Percentiles rank a stretch among this genome's conserved stretches.
These are phyloP conservation scores for Endothia cerciana DNA, from an alignment of 2,329 filamentous ascomycete genomes.

Conservation along the genomic window DNA sequence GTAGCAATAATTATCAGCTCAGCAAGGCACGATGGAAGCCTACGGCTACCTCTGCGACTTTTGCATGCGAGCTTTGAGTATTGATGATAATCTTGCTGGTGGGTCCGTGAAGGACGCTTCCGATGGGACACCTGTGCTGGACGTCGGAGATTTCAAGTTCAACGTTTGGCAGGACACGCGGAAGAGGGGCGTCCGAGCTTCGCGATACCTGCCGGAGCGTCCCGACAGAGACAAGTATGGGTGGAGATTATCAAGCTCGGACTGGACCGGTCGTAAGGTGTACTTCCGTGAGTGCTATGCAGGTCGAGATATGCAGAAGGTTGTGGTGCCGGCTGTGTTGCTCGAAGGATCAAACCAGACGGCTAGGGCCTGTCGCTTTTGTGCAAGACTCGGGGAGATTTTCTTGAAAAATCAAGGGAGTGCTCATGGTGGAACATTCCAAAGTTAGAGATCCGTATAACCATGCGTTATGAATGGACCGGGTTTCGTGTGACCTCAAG, in stretches of 20 bases:
- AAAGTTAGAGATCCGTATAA: background rate
- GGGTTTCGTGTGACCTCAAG: too few relatives aligned
- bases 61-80: background rate
- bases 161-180: background rate
- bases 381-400: background rate
- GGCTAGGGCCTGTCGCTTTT: background rate
- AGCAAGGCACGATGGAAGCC: background rate
- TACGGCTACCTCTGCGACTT: background rate
- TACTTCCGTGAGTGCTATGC: background rate
- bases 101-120: background rate
- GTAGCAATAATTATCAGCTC: background rate
- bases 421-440: background rate
- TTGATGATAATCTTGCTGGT: background rate
- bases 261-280: too few relatives aligned
- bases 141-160: background rate
- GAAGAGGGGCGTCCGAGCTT: background rate
- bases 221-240: background rate
- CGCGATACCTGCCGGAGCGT: background rate
- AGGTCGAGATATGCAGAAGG: background rate
- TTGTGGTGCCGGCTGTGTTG: background rate
- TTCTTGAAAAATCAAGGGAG: background rate
- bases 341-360: background rate
- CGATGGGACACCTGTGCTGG: background rate
- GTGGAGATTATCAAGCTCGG: background rate
- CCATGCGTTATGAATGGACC: background rate